phyloP scores from a whole-genome alignment of 257 asterid genomes.

The Salvia hispanica region DNA sequence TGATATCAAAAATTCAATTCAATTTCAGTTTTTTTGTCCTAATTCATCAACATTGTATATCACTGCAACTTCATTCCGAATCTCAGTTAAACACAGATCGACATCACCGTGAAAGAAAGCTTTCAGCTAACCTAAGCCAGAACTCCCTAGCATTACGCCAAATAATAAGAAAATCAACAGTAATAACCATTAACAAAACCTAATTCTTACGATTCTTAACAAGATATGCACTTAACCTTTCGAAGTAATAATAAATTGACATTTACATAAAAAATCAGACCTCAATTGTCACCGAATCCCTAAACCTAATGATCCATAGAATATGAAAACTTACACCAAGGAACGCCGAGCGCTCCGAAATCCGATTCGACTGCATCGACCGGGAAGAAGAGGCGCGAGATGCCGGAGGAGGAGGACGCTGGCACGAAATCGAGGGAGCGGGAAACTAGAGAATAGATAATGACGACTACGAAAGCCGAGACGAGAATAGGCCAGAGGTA shows the following conservation, averaged over 20 bases:
- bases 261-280: slow-evolving; percentile 15
- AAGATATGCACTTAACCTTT: not conserved
- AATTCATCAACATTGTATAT: slow-evolving; percentile 6
- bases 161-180: not conserved
- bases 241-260: not conserved
- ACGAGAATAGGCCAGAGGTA: slow-evolving; percentile 70
- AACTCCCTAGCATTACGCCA: slow-evolving; percentile 26
- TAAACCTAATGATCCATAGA: slow-evolving; percentile 14
- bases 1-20: not conserved
- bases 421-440: slow-evolving; percentile 85
- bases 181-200: not conserved
- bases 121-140: slow-evolving; percentile 8
- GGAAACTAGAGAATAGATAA: slow-evolving; percentile 44
- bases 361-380: slow-evolving; percentile 78
- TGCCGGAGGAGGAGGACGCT: slow-evolving; percentile 67
- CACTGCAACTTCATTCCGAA: not conserved
- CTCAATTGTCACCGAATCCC: not conserved
- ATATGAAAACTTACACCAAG: slow-evolving; percentile 75
- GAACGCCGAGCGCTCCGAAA: slow-evolving; percentile 96
- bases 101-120: not conserved
- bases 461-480: slow-evolving; percentile 49
- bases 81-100: not conserved
- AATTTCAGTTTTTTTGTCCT: not conserved
- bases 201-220: not conserved
- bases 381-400: slow-evolving; percentile 79